Conservation (phyloP, 257 asterid species). For the Solanum pennellii region DNA sequence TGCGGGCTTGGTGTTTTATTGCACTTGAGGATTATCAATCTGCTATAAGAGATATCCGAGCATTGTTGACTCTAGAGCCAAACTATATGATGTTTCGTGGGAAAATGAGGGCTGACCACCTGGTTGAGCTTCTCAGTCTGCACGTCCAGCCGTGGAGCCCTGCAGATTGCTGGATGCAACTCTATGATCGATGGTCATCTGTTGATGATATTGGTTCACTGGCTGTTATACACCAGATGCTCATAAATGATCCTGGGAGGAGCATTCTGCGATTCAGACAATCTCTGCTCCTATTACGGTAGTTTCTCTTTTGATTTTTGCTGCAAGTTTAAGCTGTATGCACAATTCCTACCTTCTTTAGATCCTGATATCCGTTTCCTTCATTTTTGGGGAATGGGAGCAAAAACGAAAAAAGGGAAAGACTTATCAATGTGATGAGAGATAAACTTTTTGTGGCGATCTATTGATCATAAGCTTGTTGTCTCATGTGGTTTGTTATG, state of each 20-base stretch:
- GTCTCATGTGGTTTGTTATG: background rate
- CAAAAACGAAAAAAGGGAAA: background rate
- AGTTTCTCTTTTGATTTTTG: background rate
- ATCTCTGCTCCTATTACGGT: slow-evolving; percentile 41
- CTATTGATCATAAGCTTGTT: background rate
- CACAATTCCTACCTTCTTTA: background rate
- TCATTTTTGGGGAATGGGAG: background rate
- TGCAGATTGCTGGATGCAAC: slow-evolving; percentile 52
- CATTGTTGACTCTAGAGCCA: slow-evolving; percentile 36
- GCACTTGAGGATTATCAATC: slow-evolving; percentile 31
- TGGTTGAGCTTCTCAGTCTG: slow-evolving; percentile 26
- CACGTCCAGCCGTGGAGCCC: slow-evolving; percentile 32
- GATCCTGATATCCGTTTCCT: background rate
- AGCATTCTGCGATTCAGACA: slow-evolving; percentile 36
- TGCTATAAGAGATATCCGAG: slow-evolving; percentile 35
- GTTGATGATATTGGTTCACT: slow-evolving; percentile 45
- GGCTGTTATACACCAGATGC: slow-evolving; percentile 38
- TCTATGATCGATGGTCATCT: slow-evolving; percentile 40
- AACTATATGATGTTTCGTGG: slow-evolving; percentile 34
- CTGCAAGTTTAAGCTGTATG: background rate
- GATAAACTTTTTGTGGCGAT: background rate
- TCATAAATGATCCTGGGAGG: slow-evolving; percentile 27
- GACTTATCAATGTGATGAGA: background rate
- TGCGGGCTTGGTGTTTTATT: slow-evolving; percentile 36
- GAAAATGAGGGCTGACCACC: slow-evolving; percentile 34